Evolutionary conservation across 2,329 filamentous ascomycete species (phyloP), one percentile per base, ranked within the genome.

Genomic region (Curvularia spicifera): DNA sequence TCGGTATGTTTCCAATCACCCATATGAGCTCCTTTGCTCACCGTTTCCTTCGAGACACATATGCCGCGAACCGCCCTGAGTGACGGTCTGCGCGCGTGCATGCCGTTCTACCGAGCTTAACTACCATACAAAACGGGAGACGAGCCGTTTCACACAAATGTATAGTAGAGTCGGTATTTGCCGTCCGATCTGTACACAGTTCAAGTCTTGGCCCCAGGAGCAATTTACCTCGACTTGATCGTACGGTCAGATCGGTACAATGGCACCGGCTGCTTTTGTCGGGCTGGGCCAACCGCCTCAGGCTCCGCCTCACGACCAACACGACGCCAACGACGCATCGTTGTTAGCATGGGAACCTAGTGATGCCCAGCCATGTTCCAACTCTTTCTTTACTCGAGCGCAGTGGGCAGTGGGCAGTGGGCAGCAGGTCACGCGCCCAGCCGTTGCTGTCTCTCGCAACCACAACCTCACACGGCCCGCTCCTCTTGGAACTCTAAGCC

Each of bases 271-370:
- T 44, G 28, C 56, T 57, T 28, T 58, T 53, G 49, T 47, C 37
- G 26, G 40, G 46, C 35, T 55, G 47, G 49, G 50, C 39, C 46
- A 54, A 20, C 44, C 29, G 45, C 28, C 52, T 53, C 49, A 35
- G 43, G 52, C 59, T 65, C 52, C 53, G 64, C 64, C 58, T 63
- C 64, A 62, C 56, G 24, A 60, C 58, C 44, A 42, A 43, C 20
- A 22, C 3, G 20, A 5, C 20, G 13, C 40, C 22, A 24, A 42
- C 20, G 9, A 15, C 28, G 35, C 28, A 8, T 57, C 42, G 44
- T 37, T 43, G 56, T 54, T 7, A 26, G 33, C 50, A 57, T 47
- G 50, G 37, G 55, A 54, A 20, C 43, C 55, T 18, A 20, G 31
- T 29, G 22, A 33, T 43, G 18, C 10, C 20, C 18, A 47, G 18